Percentiles rank a stretch among this genome's conserved stretches.
Conservation (phyloP, 1,284 basidiomycete genomes). For the Sporisorium sorghi region DNA sequence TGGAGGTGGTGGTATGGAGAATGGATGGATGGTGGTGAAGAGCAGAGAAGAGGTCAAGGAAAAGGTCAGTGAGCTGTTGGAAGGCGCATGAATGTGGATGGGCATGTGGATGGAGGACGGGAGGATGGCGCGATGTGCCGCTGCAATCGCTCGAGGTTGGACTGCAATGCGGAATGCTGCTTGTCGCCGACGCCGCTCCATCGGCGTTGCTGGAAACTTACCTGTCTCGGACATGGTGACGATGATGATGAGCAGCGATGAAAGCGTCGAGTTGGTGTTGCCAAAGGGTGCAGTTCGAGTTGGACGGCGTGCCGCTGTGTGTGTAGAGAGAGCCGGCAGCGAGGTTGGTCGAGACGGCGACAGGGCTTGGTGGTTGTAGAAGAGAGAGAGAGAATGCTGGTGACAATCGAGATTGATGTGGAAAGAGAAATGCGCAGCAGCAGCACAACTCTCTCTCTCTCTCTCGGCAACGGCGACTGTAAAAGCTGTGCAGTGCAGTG, state of each 20-base stretch:
- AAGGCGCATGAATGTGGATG: too few species aligned
- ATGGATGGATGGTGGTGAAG: constrained; percentile 10
- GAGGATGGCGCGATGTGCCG: too few species aligned
- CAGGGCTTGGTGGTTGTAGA: not conserved
- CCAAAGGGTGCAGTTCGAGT: not conserved
- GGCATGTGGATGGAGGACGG: too few species aligned
- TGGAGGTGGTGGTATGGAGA: constrained; percentile 5
- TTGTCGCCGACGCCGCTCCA: not conserved
- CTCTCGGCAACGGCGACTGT: too few species aligned
- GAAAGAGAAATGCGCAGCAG: too few species aligned
- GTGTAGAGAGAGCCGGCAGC: not conserved
- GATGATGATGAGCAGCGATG: not conserved
- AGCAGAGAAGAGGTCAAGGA: too few species aligned
- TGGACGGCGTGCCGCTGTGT: not conserved
- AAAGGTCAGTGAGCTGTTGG: too few species aligned
- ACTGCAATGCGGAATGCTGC: not conserved
- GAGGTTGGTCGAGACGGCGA: not conserved
- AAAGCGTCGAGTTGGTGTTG: not conserved
- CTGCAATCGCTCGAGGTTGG: not conserved
- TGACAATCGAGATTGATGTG: not conserved
- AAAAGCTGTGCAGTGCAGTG: too few species aligned
- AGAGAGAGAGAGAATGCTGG: not conserved
- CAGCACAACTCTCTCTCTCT: too few species aligned
- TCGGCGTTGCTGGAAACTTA: constrained; percentile 10
- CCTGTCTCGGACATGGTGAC: constrained; percentile 40